Conservation (phyloP, 2,329 filamentous ascomycete genomes). For the Dothidotthia symphoricarpi region DNA sequence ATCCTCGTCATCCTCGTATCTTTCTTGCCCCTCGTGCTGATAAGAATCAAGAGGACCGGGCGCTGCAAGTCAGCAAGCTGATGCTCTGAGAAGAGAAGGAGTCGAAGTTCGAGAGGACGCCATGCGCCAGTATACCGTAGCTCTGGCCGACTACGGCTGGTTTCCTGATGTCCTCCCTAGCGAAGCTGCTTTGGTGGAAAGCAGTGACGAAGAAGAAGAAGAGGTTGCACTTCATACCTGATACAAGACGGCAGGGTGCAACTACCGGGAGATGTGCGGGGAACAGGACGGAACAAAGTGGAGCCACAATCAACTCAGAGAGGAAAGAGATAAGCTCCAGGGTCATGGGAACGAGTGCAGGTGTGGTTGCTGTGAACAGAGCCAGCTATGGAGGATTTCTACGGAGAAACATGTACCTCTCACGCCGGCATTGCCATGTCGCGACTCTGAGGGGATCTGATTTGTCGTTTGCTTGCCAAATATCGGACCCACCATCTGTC, state of each 20-base stretch:
- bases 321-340: too few relatives aligned
- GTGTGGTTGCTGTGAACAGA: too few relatives aligned
- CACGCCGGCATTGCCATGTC: too few relatives aligned
- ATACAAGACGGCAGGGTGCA: constrained; percentile 16
- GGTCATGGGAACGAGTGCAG: too few relatives aligned
- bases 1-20: constrained; percentile 7
- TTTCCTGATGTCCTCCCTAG: constrained; percentile 53
- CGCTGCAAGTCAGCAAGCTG: constrained; percentile 49
- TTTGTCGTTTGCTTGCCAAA: too few relatives aligned
- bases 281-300: too few relatives aligned
- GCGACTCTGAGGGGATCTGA: too few relatives aligned
- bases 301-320: too few relatives aligned
- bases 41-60: constrained; percentile 42
- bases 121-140: constrained; percentile 50
- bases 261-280: too few relatives aligned
- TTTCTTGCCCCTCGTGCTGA: constrained; percentile 18
- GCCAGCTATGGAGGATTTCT: neutral
- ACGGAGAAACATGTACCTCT: too few relatives aligned
- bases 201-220: constrained; percentile 29
- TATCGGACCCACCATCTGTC: too few relatives aligned
- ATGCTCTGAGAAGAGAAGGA: constrained; percentile 48
- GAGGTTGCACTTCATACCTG: constrained; percentile 37
- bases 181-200: constrained; percentile 42
- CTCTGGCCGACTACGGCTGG: constrained; percentile 51
- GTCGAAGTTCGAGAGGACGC: constrained; percentile 48